Evolutionary conservation across 441 rosid species (phyloP).

Genomic region (Erodium trifolium): DNA sequence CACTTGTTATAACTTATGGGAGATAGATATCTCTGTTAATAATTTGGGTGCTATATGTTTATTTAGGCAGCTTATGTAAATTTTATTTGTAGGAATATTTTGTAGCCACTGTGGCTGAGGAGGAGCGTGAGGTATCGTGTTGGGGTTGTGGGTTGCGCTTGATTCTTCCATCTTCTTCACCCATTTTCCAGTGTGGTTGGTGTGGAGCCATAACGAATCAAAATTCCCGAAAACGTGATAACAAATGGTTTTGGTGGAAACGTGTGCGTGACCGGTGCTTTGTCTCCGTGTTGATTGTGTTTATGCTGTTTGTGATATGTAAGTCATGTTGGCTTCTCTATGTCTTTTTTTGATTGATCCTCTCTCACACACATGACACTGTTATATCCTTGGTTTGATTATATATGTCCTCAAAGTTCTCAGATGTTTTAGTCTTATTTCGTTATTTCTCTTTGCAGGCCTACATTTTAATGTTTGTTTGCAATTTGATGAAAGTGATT

Average conservation of each 20-base stretch:
- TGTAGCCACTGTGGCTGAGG: constrained; percentile 41
- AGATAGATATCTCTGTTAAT: not conserved
- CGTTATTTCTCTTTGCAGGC: not conserved
- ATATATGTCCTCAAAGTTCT: not conserved
- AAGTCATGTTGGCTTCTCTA: constrained; percentile 25
- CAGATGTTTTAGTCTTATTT: not conserved
- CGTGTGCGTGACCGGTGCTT: constrained; percentile 75
- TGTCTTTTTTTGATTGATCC: not conserved
- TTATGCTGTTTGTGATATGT: constrained; percentile 77
- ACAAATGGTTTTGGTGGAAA: constrained; percentile 55
- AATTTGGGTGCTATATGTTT: not conserved
- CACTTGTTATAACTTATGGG: too few species aligned
- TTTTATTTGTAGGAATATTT: constrained; percentile 35
- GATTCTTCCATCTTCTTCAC: constrained; percentile 60
- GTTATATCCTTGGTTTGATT: not conserved
- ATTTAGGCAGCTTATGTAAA: not conserved
- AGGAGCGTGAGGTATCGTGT: constrained; percentile 53
- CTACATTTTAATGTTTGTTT: not conserved
- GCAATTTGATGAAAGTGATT: not conserved
- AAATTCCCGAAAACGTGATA: constrained; percentile 34
- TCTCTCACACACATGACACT: not conserved
- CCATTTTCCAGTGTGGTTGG: constrained; percentile 85
- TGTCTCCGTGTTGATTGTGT: constrained; percentile 44
- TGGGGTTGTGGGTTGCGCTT: constrained; percentile 91
- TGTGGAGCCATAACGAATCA: constrained; percentile 86